Percentiles rank a stretch among this genome's conserved stretches.
phyloP scores from a whole-genome alignment of 768 basidiomycete genomes.

The Leccinellum luteum region DNA sequence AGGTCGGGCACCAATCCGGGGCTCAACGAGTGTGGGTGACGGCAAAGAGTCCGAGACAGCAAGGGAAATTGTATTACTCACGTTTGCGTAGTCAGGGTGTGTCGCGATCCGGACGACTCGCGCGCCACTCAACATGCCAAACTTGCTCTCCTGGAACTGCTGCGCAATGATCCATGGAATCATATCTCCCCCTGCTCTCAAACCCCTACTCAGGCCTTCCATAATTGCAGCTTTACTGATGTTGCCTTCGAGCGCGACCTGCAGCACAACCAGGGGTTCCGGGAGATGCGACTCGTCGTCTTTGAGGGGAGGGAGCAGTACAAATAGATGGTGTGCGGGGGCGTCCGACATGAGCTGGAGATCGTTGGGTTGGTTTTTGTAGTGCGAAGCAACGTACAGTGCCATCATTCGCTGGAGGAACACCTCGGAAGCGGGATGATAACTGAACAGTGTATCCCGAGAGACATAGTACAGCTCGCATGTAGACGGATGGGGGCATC shows the following conservation, averaged over 20 bases:
- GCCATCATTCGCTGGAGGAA: conserved; percentile 99
- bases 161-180: conserved; percentile 96
- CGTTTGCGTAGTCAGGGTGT: conserved; percentile 92
- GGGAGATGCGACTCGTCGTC: conserved; percentile 90
- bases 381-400: conserved; percentile 94
- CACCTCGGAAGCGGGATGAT: conserved; percentile 94
- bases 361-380: conserved; percentile 99
- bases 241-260: conserved; percentile 93
- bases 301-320: conserved; percentile 88
- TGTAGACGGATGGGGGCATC: conserved; percentile 91
- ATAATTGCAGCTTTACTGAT: conserved; percentile 83
- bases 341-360: conserved; percentile 97
- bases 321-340: conserved; percentile 95
- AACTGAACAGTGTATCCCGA: conserved; percentile 94
- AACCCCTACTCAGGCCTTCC: conserved; percentile 80
- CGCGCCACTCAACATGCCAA: conserved; percentile 88
- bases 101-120: conserved; percentile 91
- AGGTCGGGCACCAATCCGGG: neutral
- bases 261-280: conserved; percentile 92
- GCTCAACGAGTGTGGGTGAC: neutral
- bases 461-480: conserved; percentile 97
- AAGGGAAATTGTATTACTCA: conserved; percentile 37
- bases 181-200: conserved; percentile 90
- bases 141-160: conserved; percentile 94
- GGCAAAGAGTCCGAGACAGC: neutral